Evolutionary conservation across 2,329 filamentous ascomycete species (phyloP), one percentile per base, ranked within the genome.

Genomic region (Sclerotinia sclerotiorum): DNA sequence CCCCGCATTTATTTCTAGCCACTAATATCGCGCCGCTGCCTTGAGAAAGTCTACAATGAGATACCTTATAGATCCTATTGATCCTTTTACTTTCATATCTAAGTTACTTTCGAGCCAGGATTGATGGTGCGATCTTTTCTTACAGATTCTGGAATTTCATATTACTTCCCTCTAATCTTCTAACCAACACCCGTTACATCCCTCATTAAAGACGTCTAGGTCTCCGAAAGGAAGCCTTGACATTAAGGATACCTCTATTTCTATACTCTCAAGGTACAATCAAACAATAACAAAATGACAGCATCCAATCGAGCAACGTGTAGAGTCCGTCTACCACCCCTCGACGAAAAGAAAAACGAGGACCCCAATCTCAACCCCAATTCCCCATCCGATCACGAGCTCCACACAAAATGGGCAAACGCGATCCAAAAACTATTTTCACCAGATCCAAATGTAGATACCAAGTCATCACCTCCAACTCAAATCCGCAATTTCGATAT

Each of bases 401-500:
- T 63, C 2, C 27, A 6, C 19, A 35, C n/a, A 5, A n/a, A 52
- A 42, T 63, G 62, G 62, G 62, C 62, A 55, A 21, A 55, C 32
- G 42, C 62, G 10, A 65, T 65, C 2, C 48, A 55, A 1, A 8
- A 55, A 10, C 49, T 65, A 17, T 65, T 65, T 35, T 29, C 44
- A 2, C 15, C 21, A 24, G 35, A 29, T n/a, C 5, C 21, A n/a
- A 39, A 39, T 39, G 10, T 2, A 24, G 35, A 29, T 17, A 2
- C 21, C n/a, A 10, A 65, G 0, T 19, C 62, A 0, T 19, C 5
- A 15, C 27, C 29, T 65, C 62, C 24, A 17, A n/a, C 39, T 10
- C 10, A 44, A 17, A 15, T 55, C 24, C 62, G 62, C 24, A 55
- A 65, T n/a, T 65, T 52, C 3, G 62, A 65, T 24, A 55, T 65